Evolutionary conservation across 768 basidiomycete genomes (phyloP).

Genomic region (Hypholoma sublateritium): DNA sequence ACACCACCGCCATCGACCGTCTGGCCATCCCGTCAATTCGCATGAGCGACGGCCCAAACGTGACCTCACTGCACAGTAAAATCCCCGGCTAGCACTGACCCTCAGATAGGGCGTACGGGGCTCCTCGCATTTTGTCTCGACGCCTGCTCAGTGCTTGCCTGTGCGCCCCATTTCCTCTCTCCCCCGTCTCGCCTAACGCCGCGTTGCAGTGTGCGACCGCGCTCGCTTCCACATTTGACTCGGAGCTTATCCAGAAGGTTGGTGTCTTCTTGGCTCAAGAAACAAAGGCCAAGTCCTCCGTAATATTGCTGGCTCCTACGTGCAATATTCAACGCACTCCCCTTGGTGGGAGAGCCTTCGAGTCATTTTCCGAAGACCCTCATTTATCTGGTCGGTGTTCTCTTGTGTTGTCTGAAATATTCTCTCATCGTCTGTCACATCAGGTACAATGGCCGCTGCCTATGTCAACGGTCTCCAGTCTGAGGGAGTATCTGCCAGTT

Average conservation of each 20-base stretch:
- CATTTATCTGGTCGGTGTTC: constrained; percentile 51
- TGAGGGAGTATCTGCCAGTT: constrained; percentile 61
- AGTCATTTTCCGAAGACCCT: constrained; percentile 74
- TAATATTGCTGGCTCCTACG: constrained; percentile 68
- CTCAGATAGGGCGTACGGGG: constrained; percentile 60
- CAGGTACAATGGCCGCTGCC: constrained; percentile 60
- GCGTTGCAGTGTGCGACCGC: constrained; percentile 61
- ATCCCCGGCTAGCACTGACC: background rate
- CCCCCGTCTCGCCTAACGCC: constrained; percentile 5
- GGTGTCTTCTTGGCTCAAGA: constrained; percentile 65
- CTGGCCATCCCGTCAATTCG: constrained; percentile 66
- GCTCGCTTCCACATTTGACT: constrained; percentile 70
- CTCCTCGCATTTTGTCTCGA: constrained; percentile 61
- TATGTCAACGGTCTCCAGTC: constrained; percentile 71
- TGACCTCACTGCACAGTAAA: constrained; percentile 17
- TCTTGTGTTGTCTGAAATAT: background rate
- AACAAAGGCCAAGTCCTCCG: constrained; percentile 63
- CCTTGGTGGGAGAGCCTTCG: constrained; percentile 62
- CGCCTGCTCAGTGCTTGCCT: constrained; percentile 65
- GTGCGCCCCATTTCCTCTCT: constrained; percentile 30
- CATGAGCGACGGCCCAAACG: constrained; percentile 74
- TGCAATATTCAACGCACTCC: constrained; percentile 74
- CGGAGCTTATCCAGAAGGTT: constrained; percentile 50
- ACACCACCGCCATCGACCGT: constrained; percentile 54
- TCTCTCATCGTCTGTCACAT: constrained; percentile 7